Evolutionary conservation across 1,139 yeast genomes (phyloP), one percentile per base, ranked within the genome.

Genomic region (Eremothecium gossypii): DNA sequence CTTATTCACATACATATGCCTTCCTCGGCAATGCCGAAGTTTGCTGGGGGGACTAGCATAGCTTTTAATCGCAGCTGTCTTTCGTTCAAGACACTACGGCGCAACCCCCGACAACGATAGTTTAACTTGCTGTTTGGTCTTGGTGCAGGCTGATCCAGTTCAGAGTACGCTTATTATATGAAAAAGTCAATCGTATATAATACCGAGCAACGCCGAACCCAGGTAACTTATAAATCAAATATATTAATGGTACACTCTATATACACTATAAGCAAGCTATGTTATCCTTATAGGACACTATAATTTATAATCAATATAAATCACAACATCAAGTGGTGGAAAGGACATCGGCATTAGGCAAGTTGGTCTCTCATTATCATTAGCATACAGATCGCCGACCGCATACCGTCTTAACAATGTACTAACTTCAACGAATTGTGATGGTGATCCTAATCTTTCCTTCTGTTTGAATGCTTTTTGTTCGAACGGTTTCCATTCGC

Each of bases 31-130:
- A 82, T 67, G 0, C 89, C 89, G 63, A 79, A 83, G 60, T 79
- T 80, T 36, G 81, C 84, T 4, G 93, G 91, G 2, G 89, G 86
- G 0, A 83, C 83, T 38, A 82, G 65, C 91, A 83, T 81, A n/a
- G 35, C 6, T 3, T 2, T 4, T 7, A 10, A 12, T n/a, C 13
- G 31, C 6, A 11, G 3, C 6, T 29, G 11, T 29, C 5, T 29
- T 4, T 17, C 3, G 23, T 17, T 17, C 5, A 17, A 6, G 5
- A 17, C 23, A 17, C 23, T 17, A 17, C 6, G 23, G 6, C 23
- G 23, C 23, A 4, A 6, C 23, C 23, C 23, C 6, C 6, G 6
- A 17, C n/a, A 17, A 6, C 23, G 23, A 17, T 17, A 17, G 23
- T 17, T 17, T 6, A 17, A 6, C 23, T 17, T 17, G 3, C 23